Evolutionary conservation across 441 rosid genomes (phyloP).

Genomic region (Kokia cookei): DNA sequence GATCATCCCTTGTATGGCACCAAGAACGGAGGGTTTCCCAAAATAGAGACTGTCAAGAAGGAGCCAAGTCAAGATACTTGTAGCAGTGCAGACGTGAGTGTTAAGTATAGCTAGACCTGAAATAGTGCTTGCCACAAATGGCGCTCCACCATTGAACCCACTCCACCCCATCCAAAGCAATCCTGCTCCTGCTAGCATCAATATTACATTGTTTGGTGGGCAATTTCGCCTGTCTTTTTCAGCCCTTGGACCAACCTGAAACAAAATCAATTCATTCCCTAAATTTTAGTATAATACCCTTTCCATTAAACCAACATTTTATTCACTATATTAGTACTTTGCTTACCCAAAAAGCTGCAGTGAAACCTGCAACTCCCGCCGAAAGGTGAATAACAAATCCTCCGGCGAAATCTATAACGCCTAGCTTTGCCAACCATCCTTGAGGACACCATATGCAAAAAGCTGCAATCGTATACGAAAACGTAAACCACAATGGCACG

Average conservation of each 20-base stretch:
- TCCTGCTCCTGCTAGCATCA: constrained; percentile 55
- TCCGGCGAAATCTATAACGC: constrained; percentile 48
- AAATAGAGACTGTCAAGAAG: constrained; percentile 26
- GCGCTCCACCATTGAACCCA: constrained; percentile 62
- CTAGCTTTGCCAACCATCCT: constrained; percentile 37
- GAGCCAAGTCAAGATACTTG: constrained; percentile 49
- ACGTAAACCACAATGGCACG: constrained; percentile 58
- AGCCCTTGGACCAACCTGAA: constrained; percentile 47
- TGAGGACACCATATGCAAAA: constrained; percentile 47
- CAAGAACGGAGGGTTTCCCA: constrained; percentile 43
- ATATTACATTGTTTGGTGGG: constrained; percentile 53
- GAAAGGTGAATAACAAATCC: constrained; percentile 60
- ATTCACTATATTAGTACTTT: not conserved
- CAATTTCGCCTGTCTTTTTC: constrained; percentile 35
- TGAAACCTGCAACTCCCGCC: constrained; percentile 58
- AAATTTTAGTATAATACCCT: not conserved
- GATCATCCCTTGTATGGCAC: constrained; percentile 56
- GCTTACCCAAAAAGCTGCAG: constrained; percentile 53
- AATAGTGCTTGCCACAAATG: constrained; percentile 24
- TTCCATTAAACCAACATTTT: not conserved
- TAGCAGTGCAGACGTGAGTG: constrained; percentile 51
- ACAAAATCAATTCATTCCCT: not conserved
- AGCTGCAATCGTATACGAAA: constrained; percentile 42
- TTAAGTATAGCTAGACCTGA: constrained; percentile 49
- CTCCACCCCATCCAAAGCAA: constrained; percentile 66